These are phyloP conservation scores for Zychaea mexicana DNA, from an alignment of 371 early-diverging fungal genomes.

Conservation along the genomic window DNA sequence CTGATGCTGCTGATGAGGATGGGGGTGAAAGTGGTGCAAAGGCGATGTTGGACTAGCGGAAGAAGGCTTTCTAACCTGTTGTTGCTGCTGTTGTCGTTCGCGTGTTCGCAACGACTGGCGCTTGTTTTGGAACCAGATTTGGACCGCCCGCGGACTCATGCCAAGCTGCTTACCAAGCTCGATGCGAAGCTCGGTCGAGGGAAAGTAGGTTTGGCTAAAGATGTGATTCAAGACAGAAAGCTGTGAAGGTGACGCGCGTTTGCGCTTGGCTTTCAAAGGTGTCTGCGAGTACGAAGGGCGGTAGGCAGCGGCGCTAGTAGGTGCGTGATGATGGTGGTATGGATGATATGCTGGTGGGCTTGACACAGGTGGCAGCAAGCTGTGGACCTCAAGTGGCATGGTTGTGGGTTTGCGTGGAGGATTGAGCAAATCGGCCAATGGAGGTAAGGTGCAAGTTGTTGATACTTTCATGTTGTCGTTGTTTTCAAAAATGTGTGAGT, in stretches of 20 bases:
- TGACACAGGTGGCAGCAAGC: constrained; percentile 1
- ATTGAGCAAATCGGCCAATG: constrained; percentile 33
- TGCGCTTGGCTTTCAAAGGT: constrained; percentile 49
- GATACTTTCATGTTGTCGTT: constrained; percentile 3
- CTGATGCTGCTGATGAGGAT: neutral
- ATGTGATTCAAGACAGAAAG: constrained; percentile 56
- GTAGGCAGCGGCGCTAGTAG: neutral
- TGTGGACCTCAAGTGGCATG: constrained; percentile 5
- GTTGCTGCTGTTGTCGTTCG: constrained; percentile 38
- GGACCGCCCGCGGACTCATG: constrained; percentile 84
- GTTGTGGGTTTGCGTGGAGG: constrained; percentile 5
- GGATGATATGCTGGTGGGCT: neutral
- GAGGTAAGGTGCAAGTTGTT: constrained; percentile 36
- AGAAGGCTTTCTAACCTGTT: constrained; percentile 6
- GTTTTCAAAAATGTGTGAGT: neutral
- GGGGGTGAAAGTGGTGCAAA: no score
- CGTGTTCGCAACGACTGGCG: constrained; percentile 64
- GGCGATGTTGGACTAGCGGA: no score
- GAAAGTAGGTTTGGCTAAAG: constrained; percentile 57
- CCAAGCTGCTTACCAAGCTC: constrained; percentile 82
- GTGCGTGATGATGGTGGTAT: constrained; percentile 7
- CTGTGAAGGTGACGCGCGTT: constrained; percentile 50
- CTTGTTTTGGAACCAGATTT: constrained; percentile 97
- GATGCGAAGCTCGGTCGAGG: constrained; percentile 77
- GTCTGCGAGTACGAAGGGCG: constrained; percentile 8